These are phyloP conservation scores for Zizania latifolia DNA, from an alignment of 176 grass and related monocot species.

Conservation along the genomic window DNA sequence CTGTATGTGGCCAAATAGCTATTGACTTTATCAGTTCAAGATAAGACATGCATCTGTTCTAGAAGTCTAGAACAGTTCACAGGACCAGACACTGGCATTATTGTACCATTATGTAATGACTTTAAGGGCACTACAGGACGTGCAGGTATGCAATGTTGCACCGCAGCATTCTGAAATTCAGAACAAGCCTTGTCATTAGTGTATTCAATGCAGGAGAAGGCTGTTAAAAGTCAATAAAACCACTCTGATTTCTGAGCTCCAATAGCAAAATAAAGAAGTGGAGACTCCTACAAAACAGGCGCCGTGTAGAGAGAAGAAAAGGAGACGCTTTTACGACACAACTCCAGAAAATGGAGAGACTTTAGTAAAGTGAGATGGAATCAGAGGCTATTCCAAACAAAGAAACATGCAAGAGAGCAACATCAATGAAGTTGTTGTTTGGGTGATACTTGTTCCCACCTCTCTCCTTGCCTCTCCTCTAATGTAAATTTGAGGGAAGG, in stretches of 20 bases:
- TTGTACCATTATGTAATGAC: not conserved
- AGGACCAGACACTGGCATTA: not conserved
- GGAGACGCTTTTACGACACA: not conserved
- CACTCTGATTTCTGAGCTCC: not conserved
- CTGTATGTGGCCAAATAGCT: not conserved
- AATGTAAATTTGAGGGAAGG: constrained; percentile 48
- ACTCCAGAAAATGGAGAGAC: constrained; percentile 21
- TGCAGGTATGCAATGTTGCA: not conserved
- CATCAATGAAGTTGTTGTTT: constrained; percentile 28
- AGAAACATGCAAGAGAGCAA: constrained; percentile 25
- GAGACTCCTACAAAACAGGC: no score
- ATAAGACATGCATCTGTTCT: not conserved
- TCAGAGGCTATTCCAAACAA: constrained; percentile 9
- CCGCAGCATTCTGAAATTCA: not conserved
- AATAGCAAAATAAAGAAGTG: not conserved
- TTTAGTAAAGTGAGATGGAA: constrained; percentile 35
- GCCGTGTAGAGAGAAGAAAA: constrained; percentile 10
- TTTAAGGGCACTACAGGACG: not conserved
- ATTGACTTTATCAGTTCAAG: not conserved
- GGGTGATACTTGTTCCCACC: constrained; percentile 21
- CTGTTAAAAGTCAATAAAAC: not conserved
- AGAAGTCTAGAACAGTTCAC: not conserved
- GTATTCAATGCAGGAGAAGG: not conserved
- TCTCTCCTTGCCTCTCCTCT: constrained; percentile 31
- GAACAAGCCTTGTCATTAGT: not conserved